Base-by-base conservation (phyloP, 345 rosid genomes). In the Lepidium africanum region DNA sequence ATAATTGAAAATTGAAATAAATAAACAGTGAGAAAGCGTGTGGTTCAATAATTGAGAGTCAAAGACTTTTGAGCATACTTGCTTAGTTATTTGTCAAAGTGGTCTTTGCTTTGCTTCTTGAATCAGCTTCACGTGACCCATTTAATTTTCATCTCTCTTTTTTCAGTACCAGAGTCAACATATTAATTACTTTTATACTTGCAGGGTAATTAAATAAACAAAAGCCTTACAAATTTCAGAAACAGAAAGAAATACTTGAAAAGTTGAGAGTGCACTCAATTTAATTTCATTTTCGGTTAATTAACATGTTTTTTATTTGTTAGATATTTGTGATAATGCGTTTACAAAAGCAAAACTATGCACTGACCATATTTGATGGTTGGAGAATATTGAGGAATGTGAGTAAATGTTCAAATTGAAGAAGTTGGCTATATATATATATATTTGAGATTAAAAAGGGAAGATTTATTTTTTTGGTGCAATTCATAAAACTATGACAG, bases 41-140 rank as follows among this genome's bases (percentile, higher is more conserved):
- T 67, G 57, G 73, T 61, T 67, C 73, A 74, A 53, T 67, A 53
- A 74, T 74, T 61, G 63, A 47, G 45, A 59, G 55, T 51, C 69
- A 67, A 67, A 63, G 54, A 49, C 61, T 59, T 73, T 33, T 65
- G 60, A 27, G 73, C 40, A 67, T 61, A 60, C 62, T 74, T 53
- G 69, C 78, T 68, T 68, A 35, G 35, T 58, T 74, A 16, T 74
- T 74, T 47, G 70, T 67, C 74, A 68, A 74, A 74, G 69, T 67
- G 63, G 59, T 74, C 58, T 74, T 50, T 59, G 62, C 63, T 60
- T 74, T 74, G 73, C 78, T 74, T 74, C 59, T 54, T 53, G 10
- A 37, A 27, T 39, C 67, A 68, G 64, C 42, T 74, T 74, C 74
- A 74, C 70, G 78, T 74, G 74, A 74, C 10, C 59, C 59, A 74